Percentiles rank a stretch among this genome's conserved stretches.
Conservation (phyloP, 2,329 filamentous ascomycete species). For the Fusarium sp. region DNA sequence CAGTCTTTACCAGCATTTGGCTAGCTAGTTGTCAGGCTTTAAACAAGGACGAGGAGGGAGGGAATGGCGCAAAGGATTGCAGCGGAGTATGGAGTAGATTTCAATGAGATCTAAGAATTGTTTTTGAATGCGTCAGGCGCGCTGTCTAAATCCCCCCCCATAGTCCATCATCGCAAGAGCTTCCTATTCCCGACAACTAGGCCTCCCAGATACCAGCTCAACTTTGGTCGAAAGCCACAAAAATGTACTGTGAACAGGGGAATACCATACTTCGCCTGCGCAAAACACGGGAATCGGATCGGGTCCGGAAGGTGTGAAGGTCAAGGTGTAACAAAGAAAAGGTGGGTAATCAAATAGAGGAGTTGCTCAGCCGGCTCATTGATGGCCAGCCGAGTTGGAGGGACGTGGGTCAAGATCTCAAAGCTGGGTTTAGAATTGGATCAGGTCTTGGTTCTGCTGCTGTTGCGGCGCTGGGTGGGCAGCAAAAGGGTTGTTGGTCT, state of each 20-base stretch:
- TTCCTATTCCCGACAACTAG: slow-evolving; percentile 41
- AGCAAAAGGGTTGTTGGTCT: slow-evolving; percentile 69
- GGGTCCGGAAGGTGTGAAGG: slow-evolving; percentile 31
- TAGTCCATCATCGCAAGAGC: slow-evolving; percentile 34
- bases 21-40: slow-evolving; percentile 2
- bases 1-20: slow-evolving; percentile 9
- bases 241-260: slow-evolving; percentile 42
- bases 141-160: slow-evolving; percentile 46
- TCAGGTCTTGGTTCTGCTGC: slow-evolving; percentile 67
- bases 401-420: slow-evolving; percentile 5
- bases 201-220: slow-evolving; percentile 39
- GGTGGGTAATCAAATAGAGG: slow-evolving; percentile 19
- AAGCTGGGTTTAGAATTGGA: slow-evolving; percentile 64
- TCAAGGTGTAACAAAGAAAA: slow-evolving; percentile 32
- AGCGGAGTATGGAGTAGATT: slow-evolving; percentile 38
- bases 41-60: slow-evolving; percentile 2
- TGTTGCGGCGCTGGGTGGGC: slow-evolving; percentile 54
- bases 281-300: slow-evolving; percentile 41
- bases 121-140: slow-evolving; percentile 45
- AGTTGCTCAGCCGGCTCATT: slow-evolving; percentile 1
- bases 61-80: slow-evolving; percentile 26
- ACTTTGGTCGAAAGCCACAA: slow-evolving; percentile 36
- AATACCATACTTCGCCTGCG: slow-evolving; percentile 45
- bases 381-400: not conserved
- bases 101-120: slow-evolving; percentile 47